A percentile compares a stretch with the other conserved stretches of the same genome.
These are phyloP conservation scores for Tricholoma matsutake DNA, from an alignment of 768 basidiomycete species.

Conservation along the genomic window DNA sequence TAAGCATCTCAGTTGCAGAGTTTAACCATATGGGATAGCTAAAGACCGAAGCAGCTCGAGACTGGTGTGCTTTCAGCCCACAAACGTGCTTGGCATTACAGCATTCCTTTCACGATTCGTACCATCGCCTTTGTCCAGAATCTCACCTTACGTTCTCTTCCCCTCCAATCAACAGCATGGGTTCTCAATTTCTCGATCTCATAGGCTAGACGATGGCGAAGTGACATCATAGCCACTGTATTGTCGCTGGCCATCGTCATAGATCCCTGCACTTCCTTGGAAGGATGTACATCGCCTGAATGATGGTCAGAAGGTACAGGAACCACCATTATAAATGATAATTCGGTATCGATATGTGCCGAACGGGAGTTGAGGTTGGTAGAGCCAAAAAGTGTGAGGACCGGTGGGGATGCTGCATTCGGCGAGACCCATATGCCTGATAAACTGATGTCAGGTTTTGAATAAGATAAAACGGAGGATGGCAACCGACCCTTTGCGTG, in stretches of 20 bases:
- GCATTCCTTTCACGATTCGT: conserved; percentile 64
- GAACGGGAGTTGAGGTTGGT: conserved; percentile 94
- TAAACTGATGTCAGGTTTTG: not conserved
- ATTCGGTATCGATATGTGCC: conserved; percentile 85
- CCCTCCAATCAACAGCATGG: conserved; percentile 57
- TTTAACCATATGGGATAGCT: too few relatives aligned
- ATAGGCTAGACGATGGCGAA: conserved; percentile 47
- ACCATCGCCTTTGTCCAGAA: conserved; percentile 63
- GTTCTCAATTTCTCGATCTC: conserved; percentile 53
- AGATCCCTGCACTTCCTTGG: not conserved
- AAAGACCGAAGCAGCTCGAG: too few relatives aligned
- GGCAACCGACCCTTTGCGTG: conserved; percentile 84
- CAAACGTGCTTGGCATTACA: conserved; percentile 33
- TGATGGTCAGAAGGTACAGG: conserved; percentile 39
- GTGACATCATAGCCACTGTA: conserved; percentile 15
- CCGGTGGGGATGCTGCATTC: conserved; percentile 44
- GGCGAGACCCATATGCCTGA: conserved; percentile 86
- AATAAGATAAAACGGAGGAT: not conserved
- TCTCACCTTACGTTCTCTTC: conserved; percentile 53
- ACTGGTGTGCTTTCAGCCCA: not conserved
- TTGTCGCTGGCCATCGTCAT: not conserved
- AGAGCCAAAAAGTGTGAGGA: conserved; percentile 86
- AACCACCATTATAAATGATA: conserved; percentile 82
- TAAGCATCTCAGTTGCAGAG: too few relatives aligned
- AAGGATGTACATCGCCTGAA: not conserved